Base-by-base conservation (phyloP, 768 basidiomycete species). In the Panus rudis region DNA sequence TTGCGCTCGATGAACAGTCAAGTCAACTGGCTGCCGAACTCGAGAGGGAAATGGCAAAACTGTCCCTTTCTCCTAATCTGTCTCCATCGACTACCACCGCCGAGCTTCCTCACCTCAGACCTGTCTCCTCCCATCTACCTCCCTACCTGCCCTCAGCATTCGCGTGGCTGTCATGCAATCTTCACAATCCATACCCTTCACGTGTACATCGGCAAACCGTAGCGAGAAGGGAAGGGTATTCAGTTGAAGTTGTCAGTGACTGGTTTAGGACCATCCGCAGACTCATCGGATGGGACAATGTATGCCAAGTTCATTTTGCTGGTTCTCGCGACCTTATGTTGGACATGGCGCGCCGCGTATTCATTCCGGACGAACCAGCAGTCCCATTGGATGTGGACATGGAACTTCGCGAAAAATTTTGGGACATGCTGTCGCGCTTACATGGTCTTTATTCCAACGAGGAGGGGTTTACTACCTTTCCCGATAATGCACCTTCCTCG, bases 171-270 rank as follows among this genome's bases (percentile, higher is more conserved):
- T 3, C 28, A 3, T 10, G 22, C 14, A 38, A 52, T 25, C 19
- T 46, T 21, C 40, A 43, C 22, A 38, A 55, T 32, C 56, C 55
- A 4, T 57, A 53, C 24, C 56, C 56, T 2, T 35, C 45, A 7
- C 24, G 22, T 27, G 26, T 40, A 11, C 24, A 45, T n/a, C 51
- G 52, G 41, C n/a, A 22, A 21, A 5, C 28, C 3, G 22, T 55
- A 2, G 54, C 56, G 1, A 10, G 27, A 13, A 12, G 35, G 3
- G 44, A 39, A 5, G 47, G 49, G 0, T 26, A 51, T n/a, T 23
- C 52, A 1, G 2, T 26, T 10, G 28, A 23, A 10, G 6, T n/a
- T 14, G 19, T 52, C 21, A 40, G 37, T n/a, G 35, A 40, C 12
- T 52, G 51, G 51, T 49, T 52, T 45, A 52, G 46, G 37, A 16